Evolutionary conservation across 352 stramenopile species (phyloP).

Genomic region (Phytophthora lateralis): DNA sequence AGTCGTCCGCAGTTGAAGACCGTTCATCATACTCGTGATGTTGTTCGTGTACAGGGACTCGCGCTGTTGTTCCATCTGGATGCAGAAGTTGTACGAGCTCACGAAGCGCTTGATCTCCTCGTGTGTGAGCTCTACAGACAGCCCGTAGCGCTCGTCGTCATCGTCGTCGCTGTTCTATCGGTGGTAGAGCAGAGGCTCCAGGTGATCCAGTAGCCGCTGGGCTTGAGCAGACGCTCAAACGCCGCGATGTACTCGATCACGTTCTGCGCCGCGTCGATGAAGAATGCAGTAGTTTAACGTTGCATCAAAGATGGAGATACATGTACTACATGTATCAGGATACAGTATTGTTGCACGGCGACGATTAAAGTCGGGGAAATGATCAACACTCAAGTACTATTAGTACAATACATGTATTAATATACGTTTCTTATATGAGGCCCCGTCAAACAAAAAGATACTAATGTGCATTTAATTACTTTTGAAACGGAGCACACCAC

Average conservation of each 20-base stretch:
- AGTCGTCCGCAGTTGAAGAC: slow-evolving; percentile 96
- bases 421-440: too few relatives aligned
- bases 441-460: too few relatives aligned
- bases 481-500: too few relatives aligned
- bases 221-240: slow-evolving; percentile 95
- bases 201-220: too few relatives aligned
- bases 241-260: slow-evolving; percentile 95
- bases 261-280: slow-evolving; percentile 98
- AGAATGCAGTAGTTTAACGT: slow-evolving; percentile 81
- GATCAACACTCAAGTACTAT: too few relatives aligned
- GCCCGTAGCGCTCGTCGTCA: slow-evolving; percentile 88
- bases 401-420: too few relatives aligned
- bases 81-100: slow-evolving; percentile 90
- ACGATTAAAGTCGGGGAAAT: too few relatives aligned
- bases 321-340: too few relatives aligned
- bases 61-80: slow-evolving; percentile 84
- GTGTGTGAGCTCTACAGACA: slow-evolving; percentile 94
- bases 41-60: slow-evolving; percentile 90
- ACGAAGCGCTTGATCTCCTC: slow-evolving; percentile 96
- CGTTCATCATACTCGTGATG: slow-evolving; percentile 77
- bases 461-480: too few relatives aligned
- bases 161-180: slow-evolving; percentile 68
- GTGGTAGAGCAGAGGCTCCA: slow-evolving; percentile 96
- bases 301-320: background rate
- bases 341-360: too few relatives aligned